Conservation (phyloP, 306 rosid genomes). For the Psophocarpus tetragonolobus region DNA sequence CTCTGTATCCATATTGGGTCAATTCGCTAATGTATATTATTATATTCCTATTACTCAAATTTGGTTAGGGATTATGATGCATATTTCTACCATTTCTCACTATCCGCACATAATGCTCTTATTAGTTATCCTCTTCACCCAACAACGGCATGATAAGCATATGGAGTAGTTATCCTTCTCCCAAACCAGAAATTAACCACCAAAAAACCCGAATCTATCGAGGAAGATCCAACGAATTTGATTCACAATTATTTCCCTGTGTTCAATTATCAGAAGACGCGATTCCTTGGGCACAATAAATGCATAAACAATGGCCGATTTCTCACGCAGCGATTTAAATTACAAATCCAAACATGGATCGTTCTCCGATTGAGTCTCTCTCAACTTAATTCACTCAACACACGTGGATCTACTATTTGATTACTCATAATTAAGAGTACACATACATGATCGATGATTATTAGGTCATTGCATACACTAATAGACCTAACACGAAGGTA, state of each 20-base stretch:
- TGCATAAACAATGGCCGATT: not conserved
- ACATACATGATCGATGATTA: not conserved
- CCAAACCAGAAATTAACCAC: not conserved
- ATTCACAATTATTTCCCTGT: not conserved
- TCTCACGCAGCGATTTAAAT: not conserved
- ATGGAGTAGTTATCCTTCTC: not conserved
- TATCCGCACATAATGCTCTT: not conserved
- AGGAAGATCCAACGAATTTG: not conserved
- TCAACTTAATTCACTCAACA: not conserved
- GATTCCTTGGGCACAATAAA: not conserved
- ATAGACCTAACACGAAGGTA: not conserved
- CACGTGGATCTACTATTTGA: not conserved
- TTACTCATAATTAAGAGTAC: not conserved
- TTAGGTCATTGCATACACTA: not conserved
- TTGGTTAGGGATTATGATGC: not conserved
- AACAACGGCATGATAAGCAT: not conserved
- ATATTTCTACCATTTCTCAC: not conserved
- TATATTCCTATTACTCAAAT: not conserved
- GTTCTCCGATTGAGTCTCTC: not conserved
- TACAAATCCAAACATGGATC: not conserved
- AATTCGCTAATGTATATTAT: not conserved
- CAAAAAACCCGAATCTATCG: not conserved
- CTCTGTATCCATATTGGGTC: not conserved
- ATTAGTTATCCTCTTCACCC: not conserved
- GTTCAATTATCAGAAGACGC: not conserved